Base-by-base conservation (phyloP, 306 rosid genomes). In the Rosa chinensis region DNA sequence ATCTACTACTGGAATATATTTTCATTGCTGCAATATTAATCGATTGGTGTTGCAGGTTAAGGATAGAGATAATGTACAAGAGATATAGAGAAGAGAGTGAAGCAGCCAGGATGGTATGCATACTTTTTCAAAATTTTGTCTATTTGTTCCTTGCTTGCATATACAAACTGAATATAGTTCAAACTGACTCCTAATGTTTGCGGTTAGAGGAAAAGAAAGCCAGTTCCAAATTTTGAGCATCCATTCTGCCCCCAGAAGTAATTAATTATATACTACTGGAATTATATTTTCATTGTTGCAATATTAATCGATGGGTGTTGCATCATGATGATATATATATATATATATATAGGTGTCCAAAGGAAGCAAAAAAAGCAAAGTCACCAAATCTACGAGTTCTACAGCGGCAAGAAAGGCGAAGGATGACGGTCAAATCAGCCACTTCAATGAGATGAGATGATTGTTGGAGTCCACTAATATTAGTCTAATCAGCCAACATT, bases 211-310 rank as follows among this genome's bases (percentile, higher is more conserved):
- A n/a, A n/a, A n/a, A n/a, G n/a, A n/a, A n/a, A n/a, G 83, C 90
- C 93, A 7, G 92, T 89, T 78, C 99, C 99, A 20, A 90, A 78
- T 0, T 96, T 93, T 83, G 83, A 82, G 75, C 64, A 85, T 58
- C 98, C 99, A 3, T 96, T 93, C 79, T 83, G 74, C 80, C 98
- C 98, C 10, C 90, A 89, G n/a, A 96, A 85, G 99, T 93, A 90
- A 61, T 44, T 45, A 14, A 8, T 21, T 40, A 49, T 49, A 49
- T 49, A 45, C 48, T 49, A 12, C 5, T 12, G 52, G 52, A 48
- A 44, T 42, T 74, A 45, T 35, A 9, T 71, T 61, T 71, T 55
- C 3, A 21, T 47, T 78, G 8, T n/a, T 7, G 71, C 44, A 45
- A 76, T 61, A 42, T 20, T 47, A 16, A 48, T 5, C 42, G 53